Evolutionary conservation across 169 alveolate species (phyloP).

Genomic region (Eimeria praecox): DNA sequence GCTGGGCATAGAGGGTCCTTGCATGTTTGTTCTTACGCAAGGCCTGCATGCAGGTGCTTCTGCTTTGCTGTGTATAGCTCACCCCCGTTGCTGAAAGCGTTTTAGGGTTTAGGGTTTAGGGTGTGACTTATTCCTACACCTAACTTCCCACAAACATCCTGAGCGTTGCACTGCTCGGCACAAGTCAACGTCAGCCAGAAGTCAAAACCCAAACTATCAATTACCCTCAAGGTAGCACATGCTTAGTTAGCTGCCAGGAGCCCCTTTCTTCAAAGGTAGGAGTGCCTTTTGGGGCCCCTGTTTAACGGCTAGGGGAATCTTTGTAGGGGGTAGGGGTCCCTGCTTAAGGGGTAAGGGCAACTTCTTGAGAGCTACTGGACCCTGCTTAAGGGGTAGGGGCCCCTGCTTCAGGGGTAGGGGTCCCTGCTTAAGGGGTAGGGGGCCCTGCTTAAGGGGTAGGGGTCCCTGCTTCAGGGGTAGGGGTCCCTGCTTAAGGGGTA

Average conservation of each 20-base stretch:
- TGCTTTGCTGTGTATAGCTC: neutral
- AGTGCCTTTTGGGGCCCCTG: neutral
- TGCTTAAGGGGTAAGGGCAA: neutral
- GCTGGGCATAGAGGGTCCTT: neutral
- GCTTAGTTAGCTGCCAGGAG: neutral
- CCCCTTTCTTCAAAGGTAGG: neutral
- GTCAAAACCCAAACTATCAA: too few relatives aligned
- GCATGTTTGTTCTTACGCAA: neutral
- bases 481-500: neutral
- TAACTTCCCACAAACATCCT: neutral
- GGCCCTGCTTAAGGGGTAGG: neutral
- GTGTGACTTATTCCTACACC: neutral
- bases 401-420: slow-evolving; percentile 7
- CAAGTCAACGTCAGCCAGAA: neutral
- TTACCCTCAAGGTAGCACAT: too few relatives aligned
- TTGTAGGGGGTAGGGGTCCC: neutral
- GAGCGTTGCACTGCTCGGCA: neutral
- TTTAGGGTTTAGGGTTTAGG: neutral
- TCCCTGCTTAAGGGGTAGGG: neutral
- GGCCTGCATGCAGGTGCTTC: neutral
- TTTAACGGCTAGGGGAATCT: neutral
- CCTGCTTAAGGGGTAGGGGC: neutral
- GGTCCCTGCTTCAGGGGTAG: neutral
- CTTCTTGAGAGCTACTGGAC: neutral
- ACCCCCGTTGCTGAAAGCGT: neutral